Base-by-base conservation (phyloP, 306 rosid species). In the Malus orientalis region DNA sequence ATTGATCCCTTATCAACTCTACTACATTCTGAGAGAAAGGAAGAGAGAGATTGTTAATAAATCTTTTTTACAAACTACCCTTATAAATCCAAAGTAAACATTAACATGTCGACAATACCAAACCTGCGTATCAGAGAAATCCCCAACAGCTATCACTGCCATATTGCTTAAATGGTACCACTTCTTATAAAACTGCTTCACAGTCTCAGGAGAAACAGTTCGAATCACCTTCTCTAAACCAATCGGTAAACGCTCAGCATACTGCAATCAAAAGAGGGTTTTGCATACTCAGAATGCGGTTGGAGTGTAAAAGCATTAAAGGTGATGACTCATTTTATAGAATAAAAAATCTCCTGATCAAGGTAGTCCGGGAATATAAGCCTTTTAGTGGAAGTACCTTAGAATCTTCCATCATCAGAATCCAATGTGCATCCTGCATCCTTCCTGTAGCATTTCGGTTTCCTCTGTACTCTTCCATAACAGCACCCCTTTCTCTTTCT, bases 81-180 rank as follows among this genome's bases (percentile, higher is more conserved):
- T 65, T 77, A 80, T 79, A 13, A 61, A 76, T 54, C 44, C 73
- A 72, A 66, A 22, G 57, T 44, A 62, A 76, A 87, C 69, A 66
- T 51, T 60, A 58, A 76, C 72, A 19, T 40, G 80, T 67, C 55
- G 74, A 82, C 4, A 61, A 79, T 53, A 76, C 57, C 83, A 75
- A 77, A 94, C 98, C 98, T 90, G 83, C 7, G 97, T 85, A 74
- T 94, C 92, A 83, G 95, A 70, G 82, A 94, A 92, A 90, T 94
- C 97, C 67, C 98, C 98, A 70, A 94, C 96, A 62, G 98, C 97
- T 79, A 94, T 87, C 64, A 94, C 96, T 53, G 98, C 98, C 98
- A 92, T 94, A 76, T 94, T 92, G 85, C 90, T 81, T 75, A 94
- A 85, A 84, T 89, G 91, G 78, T 94, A 94, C 97, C 98, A 94